Conservation (phyloP, 108 stramenopile genomes). For the Craspedostauros australis region DNA sequence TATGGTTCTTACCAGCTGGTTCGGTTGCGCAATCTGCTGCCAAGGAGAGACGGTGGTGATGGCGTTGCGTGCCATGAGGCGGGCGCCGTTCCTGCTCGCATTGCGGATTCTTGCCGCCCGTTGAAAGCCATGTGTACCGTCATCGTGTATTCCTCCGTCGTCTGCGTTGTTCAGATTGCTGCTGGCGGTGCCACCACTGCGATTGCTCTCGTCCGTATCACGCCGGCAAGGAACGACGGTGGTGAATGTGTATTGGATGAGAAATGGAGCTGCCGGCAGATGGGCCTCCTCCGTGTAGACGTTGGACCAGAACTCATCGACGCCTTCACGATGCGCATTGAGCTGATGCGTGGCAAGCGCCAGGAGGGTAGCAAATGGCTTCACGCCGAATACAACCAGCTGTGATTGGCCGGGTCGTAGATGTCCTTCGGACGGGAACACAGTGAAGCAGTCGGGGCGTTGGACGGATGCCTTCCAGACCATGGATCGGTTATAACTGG, state of each 20-base stretch:
- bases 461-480: constrained; percentile 46
- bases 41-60: constrained; percentile 5
- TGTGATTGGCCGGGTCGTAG: constrained; percentile 50
- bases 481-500: constrained; percentile 44
- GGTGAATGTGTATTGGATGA: constrained; percentile 61
- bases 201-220: constrained; percentile 1
- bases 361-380: constrained; percentile 33
- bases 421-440: constrained; percentile 61
- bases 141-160: no score
- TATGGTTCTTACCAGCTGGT: constrained; percentile 43
- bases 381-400: constrained; percentile 45
- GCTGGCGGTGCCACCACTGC: neutral
- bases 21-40: constrained; percentile 12
- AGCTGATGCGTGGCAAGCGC: constrained; percentile 41
- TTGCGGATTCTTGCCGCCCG: no score
- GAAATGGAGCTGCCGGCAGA: constrained; percentile 54
- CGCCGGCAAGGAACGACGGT: constrained; percentile 18
- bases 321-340: constrained; percentile 50
- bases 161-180: no score
- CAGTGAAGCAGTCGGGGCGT: constrained; percentile 57
- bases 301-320: constrained; percentile 33
- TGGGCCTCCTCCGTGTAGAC: constrained; percentile 38
- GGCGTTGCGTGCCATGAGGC: neutral
- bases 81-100: neutral
- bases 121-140: no score